phyloP scores from a whole-genome alignment of 2,329 filamentous ascomycete genomes.

The Fonsecaea pedrosoi region DNA sequence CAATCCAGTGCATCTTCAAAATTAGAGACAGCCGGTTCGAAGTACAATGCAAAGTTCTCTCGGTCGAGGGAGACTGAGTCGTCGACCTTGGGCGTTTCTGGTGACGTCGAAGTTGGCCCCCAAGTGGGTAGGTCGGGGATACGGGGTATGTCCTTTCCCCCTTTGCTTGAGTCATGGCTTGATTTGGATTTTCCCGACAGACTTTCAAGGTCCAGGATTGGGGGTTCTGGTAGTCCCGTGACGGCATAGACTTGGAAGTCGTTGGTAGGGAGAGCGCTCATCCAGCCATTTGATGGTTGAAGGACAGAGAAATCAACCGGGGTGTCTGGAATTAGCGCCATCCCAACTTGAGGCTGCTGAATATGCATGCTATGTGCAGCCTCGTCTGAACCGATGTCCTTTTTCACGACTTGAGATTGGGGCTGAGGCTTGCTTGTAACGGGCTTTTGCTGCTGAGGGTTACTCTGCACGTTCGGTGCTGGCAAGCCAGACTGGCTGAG shows the following conservation, averaged over 20 bases:
- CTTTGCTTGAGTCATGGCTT: constrained; percentile 8
- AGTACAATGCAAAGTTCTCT: constrained; percentile 29
- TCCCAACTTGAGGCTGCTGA: constrained; percentile 71
- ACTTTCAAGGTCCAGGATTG: constrained; percentile 63
- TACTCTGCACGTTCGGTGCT: constrained; percentile 47
- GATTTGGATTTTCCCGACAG: constrained; percentile 72
- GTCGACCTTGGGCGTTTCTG: constrained; percentile 55
- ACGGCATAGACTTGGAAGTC: constrained; percentile 68
- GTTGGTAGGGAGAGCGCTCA: constrained; percentile 55
- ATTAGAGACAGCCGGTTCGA: constrained; percentile 21
- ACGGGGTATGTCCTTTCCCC: constrained; percentile 26
- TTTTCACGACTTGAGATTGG: constrained; percentile 56
- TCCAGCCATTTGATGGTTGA: constrained; percentile 61
- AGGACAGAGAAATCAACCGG: constrained; percentile 76
- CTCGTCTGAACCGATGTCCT: constrained; percentile 70
- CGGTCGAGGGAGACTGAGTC: constrained; percentile 54
- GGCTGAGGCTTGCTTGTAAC: constrained; percentile 51
- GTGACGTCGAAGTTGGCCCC: constrained; percentile 42
- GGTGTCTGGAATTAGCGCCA: constrained; percentile 84
- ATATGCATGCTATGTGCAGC: constrained; percentile 58
- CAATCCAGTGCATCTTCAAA: constrained; percentile 24
- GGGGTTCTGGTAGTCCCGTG: constrained; percentile 71
- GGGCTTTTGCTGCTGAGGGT: constrained; percentile 46
- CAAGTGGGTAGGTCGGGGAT: constrained; percentile 34
- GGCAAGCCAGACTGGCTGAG: constrained; percentile 66